Conservation (phyloP, 2,329 filamentous ascomycete species). For the Amylocarpus encephaloides region DNA sequence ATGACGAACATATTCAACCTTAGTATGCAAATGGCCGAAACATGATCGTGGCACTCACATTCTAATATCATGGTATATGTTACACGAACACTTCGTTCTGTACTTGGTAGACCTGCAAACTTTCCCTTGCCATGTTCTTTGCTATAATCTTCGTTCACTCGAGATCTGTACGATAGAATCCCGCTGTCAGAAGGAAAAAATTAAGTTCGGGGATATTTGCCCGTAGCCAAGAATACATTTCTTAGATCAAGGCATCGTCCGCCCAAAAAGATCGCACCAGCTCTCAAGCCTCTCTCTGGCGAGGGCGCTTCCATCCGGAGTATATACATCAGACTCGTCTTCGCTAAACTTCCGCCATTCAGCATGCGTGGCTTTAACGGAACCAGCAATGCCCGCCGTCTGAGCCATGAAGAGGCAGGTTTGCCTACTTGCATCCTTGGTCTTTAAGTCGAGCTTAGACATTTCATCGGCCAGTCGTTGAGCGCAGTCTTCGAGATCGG, state of each 20-base stretch:
- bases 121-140: too few relatives aligned
- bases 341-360: not conserved
- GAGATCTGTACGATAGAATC: too few relatives aligned
- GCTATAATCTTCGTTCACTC: too few relatives aligned
- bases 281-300: not conserved
- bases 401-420: slow-evolving; percentile 23
- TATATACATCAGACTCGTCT: not conserved
- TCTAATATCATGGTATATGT: not conserved
- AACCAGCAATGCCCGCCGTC: slow-evolving; percentile 6
- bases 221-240: not conserved
- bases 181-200: too few relatives aligned
- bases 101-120: too few relatives aligned
- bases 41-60: not conserved
- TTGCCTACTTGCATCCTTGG: slow-evolving; percentile 11
- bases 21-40: not conserved
- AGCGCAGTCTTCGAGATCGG: slow-evolving; percentile 26
- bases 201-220: not conserved
- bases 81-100: not conserved
- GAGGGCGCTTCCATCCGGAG: not conserved
- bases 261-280: slow-evolving; percentile 3
- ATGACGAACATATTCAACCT: not conserved
- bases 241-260: not conserved
- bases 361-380: slow-evolving; percentile 1
- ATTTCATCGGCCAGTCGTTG: slow-evolving; percentile 28
- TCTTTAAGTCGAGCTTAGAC: slow-evolving; percentile 26